Conservation (phyloP, 148 eudicot genomes). For the Silene conica region DNA sequence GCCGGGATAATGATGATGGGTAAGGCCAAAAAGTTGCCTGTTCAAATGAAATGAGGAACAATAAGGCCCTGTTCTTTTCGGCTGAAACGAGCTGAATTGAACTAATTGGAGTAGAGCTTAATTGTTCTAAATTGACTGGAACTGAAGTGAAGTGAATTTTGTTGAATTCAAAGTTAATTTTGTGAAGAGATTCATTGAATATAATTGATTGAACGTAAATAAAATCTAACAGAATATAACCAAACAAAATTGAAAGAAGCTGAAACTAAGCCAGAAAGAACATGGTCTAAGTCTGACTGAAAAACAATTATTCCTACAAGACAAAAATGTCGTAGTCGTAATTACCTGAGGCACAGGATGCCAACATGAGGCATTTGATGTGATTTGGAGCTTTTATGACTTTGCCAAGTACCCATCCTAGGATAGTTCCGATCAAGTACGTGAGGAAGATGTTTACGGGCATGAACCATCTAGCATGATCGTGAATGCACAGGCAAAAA, state of each 20-base stretch:
- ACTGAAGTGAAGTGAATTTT: too few relatives aligned
- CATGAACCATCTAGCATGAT: conserved; percentile 48
- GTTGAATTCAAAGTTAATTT: too few relatives aligned
- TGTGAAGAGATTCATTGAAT: too few relatives aligned
- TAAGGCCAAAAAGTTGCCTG: conserved; percentile 83
- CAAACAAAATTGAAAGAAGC: too few relatives aligned
- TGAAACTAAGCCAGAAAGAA: too few relatives aligned
- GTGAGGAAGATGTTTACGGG: conserved; percentile 40
- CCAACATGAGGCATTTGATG: conserved; percentile 39
- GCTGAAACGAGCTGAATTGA: too few relatives aligned
- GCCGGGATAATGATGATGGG: conserved; percentile 80
- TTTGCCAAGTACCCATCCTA: conserved; percentile 41
- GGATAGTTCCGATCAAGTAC: conserved; percentile 36
- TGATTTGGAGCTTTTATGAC: conserved; percentile 39
- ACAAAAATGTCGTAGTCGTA: not conserved
- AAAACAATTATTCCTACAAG: not conserved
- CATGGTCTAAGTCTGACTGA: not conserved
- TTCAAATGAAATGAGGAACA: not conserved
- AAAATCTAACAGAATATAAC: too few relatives aligned
- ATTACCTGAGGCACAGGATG: conserved; percentile 44
- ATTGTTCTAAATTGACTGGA: too few relatives aligned
- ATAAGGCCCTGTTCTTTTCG: too few relatives aligned
- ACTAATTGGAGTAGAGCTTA: too few relatives aligned
- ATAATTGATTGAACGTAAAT: too few relatives aligned
- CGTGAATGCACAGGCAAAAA: not conserved